Percentiles rank a stretch among this genome's conserved stretches.
Evolutionary conservation across 2,329 filamentous ascomycete genomes (phyloP).

Genomic region (Botrytis tulipae): DNA sequence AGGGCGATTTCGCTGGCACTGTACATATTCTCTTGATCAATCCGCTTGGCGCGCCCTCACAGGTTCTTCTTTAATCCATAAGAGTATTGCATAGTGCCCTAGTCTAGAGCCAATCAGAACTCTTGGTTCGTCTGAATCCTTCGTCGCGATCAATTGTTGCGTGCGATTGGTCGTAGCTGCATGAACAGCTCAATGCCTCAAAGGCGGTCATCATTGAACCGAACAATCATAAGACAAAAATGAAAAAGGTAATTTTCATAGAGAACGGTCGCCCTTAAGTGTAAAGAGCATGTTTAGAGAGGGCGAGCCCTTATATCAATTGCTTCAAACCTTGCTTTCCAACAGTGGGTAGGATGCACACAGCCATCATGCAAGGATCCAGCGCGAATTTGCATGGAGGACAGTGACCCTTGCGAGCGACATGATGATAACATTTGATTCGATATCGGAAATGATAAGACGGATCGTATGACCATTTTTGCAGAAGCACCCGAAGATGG

Average conservation of each 20-base stretch:
- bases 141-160: background rate
- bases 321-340: background rate
- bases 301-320: constrained; percentile 4
- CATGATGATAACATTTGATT: background rate
- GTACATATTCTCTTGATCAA: background rate
- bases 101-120: constrained; percentile 4
- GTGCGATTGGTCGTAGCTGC: constrained; percentile 4
- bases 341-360: constrained; percentile 9
- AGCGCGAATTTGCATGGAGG: background rate
- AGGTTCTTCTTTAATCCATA: background rate
- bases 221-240: background rate
- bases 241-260: background rate
- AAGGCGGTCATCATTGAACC: background rate
- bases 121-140: background rate
- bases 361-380: constrained; percentile 9
- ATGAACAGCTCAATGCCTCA: constrained; percentile 10
- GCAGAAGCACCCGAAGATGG: background rate
- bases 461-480: constrained; percentile 8
- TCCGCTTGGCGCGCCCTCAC: background rate
- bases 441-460: constrained; percentile 4
- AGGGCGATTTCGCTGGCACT: background rate
- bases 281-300: background rate
- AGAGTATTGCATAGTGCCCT: background rate
- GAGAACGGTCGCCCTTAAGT: background rate
- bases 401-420: background rate